Evolutionary conservation across 169 alveolate genomes (phyloP).

Genomic region (Cryptosporidium ryanae): DNA sequence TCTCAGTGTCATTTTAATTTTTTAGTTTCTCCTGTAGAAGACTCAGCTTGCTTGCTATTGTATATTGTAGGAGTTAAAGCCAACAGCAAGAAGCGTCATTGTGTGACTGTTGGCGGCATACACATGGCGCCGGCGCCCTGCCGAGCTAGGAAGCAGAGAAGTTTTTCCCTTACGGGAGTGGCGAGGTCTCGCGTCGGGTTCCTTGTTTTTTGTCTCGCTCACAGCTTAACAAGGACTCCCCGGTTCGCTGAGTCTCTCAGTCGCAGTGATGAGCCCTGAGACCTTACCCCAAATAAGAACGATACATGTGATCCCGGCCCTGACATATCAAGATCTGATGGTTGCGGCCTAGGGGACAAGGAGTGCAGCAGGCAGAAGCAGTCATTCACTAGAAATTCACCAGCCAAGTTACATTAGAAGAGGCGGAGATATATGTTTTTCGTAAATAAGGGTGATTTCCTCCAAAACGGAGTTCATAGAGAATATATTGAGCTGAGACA

Average conservation of each 20-base stretch:
- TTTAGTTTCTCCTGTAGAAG: neutral
- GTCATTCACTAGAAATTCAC: neutral
- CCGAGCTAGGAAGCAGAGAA: no score
- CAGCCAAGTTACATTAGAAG: conserved; percentile 1
- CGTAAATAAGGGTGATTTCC: conserved; percentile 14
- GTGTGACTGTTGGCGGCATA: no score
- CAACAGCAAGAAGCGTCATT: no score
- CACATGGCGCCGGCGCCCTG: no score
- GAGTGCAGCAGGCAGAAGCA: conserved; percentile 23
- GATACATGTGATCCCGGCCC: conserved; percentile 32
- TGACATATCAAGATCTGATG: conserved; percentile 33
- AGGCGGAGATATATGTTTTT: conserved; percentile 19
- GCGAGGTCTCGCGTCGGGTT: neutral
- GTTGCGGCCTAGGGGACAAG: conserved; percentile 36
- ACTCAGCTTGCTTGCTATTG: no score
- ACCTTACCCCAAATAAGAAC: conserved; percentile 56
- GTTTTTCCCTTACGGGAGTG: no score
- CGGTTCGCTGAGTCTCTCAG: conserved; percentile 15
- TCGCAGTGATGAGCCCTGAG: conserved; percentile 26
- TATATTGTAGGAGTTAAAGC: no score
- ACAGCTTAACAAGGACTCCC: conserved; percentile 3
- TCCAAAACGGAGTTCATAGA: neutral
- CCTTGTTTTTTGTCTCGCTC: neutral
- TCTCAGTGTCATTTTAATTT: neutral
- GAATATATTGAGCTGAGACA: neutral